A percentile compares a stretch with the other conserved stretches of the same genome.
phyloP scores from a whole-genome alignment of 257 asterid species.

The Ophiorrhiza pumila region DNA sequence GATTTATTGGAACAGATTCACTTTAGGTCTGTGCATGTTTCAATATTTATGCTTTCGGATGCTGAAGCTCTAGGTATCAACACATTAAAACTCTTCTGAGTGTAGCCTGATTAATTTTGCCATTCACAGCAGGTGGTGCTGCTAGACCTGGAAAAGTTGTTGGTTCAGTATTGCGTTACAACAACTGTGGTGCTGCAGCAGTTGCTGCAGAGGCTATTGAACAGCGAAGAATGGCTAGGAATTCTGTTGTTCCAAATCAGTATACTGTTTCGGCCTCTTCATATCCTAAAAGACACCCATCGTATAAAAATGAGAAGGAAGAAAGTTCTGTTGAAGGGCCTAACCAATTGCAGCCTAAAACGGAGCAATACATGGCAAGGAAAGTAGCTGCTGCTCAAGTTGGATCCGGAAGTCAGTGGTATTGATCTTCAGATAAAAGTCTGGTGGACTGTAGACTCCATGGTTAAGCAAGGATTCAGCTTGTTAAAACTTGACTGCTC shows the following conservation, averaged over 20 bases:
- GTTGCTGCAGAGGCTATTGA: conserved; percentile 50
- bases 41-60: neutral
- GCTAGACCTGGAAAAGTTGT: conserved; percentile 78
- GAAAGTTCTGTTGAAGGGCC: conserved; percentile 36
- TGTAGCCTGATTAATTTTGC: neutral
- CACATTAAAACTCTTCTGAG: neutral
- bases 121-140: conserved; percentile 51
- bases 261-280: conserved; percentile 52
- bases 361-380: conserved; percentile 47
- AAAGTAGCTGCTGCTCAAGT: conserved; percentile 48
- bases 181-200: conserved; percentile 52
- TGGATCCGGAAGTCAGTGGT: conserved; percentile 43
- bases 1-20: neutral
- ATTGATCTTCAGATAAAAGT: conserved; percentile 21
- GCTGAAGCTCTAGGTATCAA: neutral
- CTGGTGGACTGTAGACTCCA: neutral
- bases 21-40: neutral
- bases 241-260: conserved; percentile 56
- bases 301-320: conserved; percentile 42
- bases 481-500: neutral
- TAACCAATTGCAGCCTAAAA: conserved; percentile 33
- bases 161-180: conserved; percentile 61
- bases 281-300: conserved; percentile 43
- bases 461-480: neutral
- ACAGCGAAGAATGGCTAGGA: conserved; percentile 54